Evolutionary conservation across 2,329 filamentous ascomycete genomes (phyloP), one percentile per base, ranked within the genome.

Genomic region (Ascochyta viciae-villosae): DNA sequence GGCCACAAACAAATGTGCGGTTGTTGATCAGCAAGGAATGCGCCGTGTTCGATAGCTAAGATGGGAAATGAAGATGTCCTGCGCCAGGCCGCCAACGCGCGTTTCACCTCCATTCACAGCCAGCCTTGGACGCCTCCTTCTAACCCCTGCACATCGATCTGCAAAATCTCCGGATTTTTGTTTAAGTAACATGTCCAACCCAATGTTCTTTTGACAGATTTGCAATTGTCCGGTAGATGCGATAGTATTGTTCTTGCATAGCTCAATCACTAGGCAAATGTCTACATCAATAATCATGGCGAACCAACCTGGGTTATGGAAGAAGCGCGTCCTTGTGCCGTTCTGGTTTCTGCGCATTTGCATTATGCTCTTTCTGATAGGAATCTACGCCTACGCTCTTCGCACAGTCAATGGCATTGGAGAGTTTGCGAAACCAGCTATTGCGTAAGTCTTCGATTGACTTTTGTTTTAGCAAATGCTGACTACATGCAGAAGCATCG

Each of bases 321-420:
- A 75, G 62, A 76, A 75, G 66, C 71, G 74, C 42, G 63, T 77
- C 33, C 63, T 77, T 38, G 57, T 77, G 10, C 74, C 75, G 4
- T 71, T 75, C 50, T 77, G 74, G 75, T 50, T 65, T 3, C 39
- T 76, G 22, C 67, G 75, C 13, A 69, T 74, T 38, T 51, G 65
- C 26, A 53, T 73, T 7, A 74, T 75, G 66, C 7, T 75, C 37
- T 63, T 76, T 39, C 61, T 75, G 46, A 68, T 76, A 46, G 66
- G 53, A 13, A 52, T 60, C 40, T 76, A 70, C 45, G 66, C 62
- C 7, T 46, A 54, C 9, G 63, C 68, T n/a, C 53, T 75, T 42
- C 60, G 61, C 23, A 34, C 51, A 8, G 16, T 72, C 8, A 42
- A 63, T 13, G 57, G 66, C 3, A 8, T 67, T 39, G 45, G 61